Percentiles rank a stretch among this genome's conserved stretches.
Conservation (phyloP, 139 green algal species). For the Ettlia oleoabundans region DNA sequence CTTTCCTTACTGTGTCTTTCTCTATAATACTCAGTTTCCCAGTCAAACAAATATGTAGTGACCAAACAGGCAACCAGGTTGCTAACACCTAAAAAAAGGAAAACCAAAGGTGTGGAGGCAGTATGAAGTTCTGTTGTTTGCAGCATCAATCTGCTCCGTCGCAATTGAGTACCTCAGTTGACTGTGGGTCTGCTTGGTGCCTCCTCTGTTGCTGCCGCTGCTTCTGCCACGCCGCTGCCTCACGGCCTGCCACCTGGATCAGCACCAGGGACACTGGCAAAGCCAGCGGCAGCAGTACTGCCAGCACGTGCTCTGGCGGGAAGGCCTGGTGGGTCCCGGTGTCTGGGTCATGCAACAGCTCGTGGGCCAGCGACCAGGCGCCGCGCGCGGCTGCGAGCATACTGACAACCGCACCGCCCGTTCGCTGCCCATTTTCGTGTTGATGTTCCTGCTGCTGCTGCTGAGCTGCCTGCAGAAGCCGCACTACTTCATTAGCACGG, state of each 20-base stretch:
- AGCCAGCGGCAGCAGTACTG: conserved; percentile 35
- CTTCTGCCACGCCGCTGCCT: background rate
- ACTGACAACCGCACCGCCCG: background rate
- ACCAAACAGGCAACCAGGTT: too few relatives aligned
- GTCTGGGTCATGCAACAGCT: background rate
- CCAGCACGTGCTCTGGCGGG: conserved; percentile 34
- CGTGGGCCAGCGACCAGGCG: conserved; percentile 1
- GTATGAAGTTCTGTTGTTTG: too few relatives aligned
- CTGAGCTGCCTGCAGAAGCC: background rate
- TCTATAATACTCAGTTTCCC: too few relatives aligned
- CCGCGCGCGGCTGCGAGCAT: background rate
- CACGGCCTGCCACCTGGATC: conserved; percentile 1
- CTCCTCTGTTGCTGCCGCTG: background rate
- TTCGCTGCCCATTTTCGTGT: background rate
- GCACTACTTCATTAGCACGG: background rate
- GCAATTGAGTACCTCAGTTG: too few relatives aligned
- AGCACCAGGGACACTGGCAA: conserved; percentile 33
- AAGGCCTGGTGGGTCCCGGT: conserved; percentile 7
- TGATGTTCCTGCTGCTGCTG: background rate
- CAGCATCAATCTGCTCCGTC: too few relatives aligned
- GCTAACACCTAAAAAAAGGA: too few relatives aligned
- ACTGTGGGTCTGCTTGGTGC: background rate
- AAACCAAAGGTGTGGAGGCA: too few relatives aligned
- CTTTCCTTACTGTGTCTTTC: too few relatives aligned
- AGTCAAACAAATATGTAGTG: too few relatives aligned